Evolutionary conservation across 73 alveolate genomes (phyloP).

Genomic region (Blepharisma stoltei): DNA sequence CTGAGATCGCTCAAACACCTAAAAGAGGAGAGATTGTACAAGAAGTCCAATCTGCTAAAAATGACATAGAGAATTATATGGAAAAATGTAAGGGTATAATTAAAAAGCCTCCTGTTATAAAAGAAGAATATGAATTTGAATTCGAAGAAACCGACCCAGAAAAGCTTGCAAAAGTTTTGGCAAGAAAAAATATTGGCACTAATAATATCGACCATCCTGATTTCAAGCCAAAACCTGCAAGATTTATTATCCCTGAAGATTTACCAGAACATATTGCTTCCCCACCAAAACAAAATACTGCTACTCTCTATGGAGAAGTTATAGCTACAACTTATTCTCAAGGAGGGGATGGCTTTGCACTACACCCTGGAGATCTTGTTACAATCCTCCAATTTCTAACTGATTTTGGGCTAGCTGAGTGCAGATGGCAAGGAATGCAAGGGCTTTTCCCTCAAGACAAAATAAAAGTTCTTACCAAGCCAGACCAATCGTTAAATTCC

Average conservation of each 20-base stretch:
- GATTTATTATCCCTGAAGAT: constrained; percentile 16
- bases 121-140: background rate
- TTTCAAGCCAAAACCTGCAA: constrained; percentile 11
- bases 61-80: background rate
- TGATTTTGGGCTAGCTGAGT: constrained; percentile 10
- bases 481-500: background rate
- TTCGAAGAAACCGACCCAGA: constrained; percentile 13
- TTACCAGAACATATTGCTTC: background rate
- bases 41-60: background rate
- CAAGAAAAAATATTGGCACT: background rate
- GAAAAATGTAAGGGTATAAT: background rate
- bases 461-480: constrained; percentile 11
- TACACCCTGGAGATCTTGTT: constrained; percentile 28
- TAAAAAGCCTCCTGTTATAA: constrained; percentile 16
- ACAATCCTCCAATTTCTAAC: background rate
- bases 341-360: constrained; percentile 27
- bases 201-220: background rate
- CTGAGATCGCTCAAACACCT: too few species aligned
- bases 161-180: background rate
- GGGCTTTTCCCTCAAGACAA: constrained; percentile 25
- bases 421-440: constrained; percentile 27
- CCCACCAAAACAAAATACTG: background rate
- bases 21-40: background rate
- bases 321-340: constrained; percentile 17
- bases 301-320: constrained; percentile 27